Conservation (phyloP, 768 basidiomycete genomes). For the Galerina marginata region DNA sequence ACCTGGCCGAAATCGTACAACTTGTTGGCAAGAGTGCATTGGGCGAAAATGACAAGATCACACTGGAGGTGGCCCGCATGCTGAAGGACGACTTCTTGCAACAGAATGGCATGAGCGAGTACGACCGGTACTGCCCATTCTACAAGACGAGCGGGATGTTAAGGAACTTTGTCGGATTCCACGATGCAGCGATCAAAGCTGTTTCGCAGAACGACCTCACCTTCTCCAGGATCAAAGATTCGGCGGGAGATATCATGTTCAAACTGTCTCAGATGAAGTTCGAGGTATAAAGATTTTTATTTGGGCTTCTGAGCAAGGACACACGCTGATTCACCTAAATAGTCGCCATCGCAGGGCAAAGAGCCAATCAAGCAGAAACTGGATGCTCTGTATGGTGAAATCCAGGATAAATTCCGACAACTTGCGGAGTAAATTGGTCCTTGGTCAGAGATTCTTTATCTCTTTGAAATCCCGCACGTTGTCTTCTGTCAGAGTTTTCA, state of each 20-base stretch:
- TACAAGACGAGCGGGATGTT: conserved; percentile 99
- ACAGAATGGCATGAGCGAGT: conserved; percentile 98
- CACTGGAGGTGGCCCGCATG: conserved; percentile 95
- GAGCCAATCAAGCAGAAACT: conserved; percentile 82
- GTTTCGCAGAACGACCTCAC: conserved; percentile 85
- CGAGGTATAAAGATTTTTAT: conserved; percentile 62
- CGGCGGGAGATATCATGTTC: conserved; percentile 87
- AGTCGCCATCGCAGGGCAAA: conserved; percentile 93
- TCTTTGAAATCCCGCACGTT: background rate
- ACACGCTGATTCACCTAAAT: conserved; percentile 12
- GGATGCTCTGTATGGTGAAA: conserved; percentile 82
- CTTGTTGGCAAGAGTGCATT: conserved; percentile 99
- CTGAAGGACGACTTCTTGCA: conserved; percentile 97
- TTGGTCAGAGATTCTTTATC: conserved; percentile 2
- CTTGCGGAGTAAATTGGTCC: conserved; percentile 65
- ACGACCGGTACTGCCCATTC: conserved; percentile 97
- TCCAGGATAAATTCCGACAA: conserved; percentile 91
- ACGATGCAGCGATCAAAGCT: conserved; percentile 87
- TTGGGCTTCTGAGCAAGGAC: background rate
- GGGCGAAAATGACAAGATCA: conserved; percentile 98
- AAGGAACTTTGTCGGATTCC: conserved; percentile 92
- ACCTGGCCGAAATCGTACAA: conserved; percentile 98
- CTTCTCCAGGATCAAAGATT: conserved; percentile 87
- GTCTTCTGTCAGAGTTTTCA: background rate
- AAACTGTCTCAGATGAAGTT: conserved; percentile 99